Evolutionary conservation across 164 flowering plant species (phyloP).

Genomic region (Umbilicus rupestris): DNA sequence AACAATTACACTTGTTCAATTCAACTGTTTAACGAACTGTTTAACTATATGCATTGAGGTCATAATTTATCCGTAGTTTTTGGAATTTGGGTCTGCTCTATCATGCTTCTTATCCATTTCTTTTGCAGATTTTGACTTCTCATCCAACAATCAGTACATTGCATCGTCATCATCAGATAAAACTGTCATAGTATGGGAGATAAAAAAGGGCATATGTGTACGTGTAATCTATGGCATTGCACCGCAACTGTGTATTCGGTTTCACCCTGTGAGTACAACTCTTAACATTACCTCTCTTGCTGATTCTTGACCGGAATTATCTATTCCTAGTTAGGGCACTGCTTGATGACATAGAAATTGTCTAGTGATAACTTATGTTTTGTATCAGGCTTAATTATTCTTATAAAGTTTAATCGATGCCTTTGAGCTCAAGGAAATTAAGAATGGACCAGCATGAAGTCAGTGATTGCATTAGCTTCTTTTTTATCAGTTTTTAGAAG

Average conservation of each 20-base stretch:
- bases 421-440: neutral
- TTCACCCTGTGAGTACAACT: slow-evolving; percentile 81
- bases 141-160: slow-evolving; percentile 91
- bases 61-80: neutral
- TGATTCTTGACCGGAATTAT: neutral
- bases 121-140: slow-evolving; percentile 91
- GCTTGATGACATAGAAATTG: neutral
- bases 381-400: neutral
- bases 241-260: slow-evolving; percentile 83
- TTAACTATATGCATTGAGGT: neutral
- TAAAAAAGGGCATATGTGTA: slow-evolving; percentile 74
- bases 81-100: neutral
- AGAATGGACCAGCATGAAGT: neutral
- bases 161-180: slow-evolving; percentile 92
- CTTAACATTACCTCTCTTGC: neutral
- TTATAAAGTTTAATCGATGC: neutral
- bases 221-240: slow-evolving; percentile 91
- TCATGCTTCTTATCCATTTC: slow-evolving; percentile 13
- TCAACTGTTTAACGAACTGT: neutral
- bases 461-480: neutral
- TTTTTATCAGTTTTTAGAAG: too few relatives aligned
- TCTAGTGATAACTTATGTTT: neutral
- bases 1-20: neutral
- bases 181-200: slow-evolving; percentile 96
- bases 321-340: neutral